A percentile compares a stretch with the other conserved stretches of the same genome.
phyloP scores from a whole-genome alignment of 2,329 filamentous ascomycete genomes.

The Lasiodiplodia sp. region DNA sequence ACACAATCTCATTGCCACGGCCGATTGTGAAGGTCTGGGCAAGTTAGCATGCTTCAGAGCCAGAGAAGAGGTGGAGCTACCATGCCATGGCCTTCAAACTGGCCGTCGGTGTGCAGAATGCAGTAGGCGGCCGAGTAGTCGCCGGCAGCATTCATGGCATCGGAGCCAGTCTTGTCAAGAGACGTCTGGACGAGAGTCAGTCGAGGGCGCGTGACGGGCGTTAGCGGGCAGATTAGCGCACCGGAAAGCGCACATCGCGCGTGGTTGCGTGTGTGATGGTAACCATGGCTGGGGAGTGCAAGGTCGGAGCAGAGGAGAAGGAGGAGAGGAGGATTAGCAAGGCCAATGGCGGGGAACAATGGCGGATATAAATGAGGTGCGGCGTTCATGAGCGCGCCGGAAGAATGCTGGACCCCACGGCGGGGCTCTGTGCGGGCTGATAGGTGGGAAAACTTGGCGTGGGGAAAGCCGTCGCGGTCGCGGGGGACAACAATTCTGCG shows the following conservation, averaged over 20 bases:
- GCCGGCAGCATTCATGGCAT: conserved; percentile 94
- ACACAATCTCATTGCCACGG: conserved; percentile 92
- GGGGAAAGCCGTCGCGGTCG: conserved; percentile 8
- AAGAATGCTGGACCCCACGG: conserved; percentile 29
- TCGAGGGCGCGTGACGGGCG: neutral
- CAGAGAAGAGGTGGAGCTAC: conserved; percentile 49
- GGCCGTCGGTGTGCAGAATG: conserved; percentile 81
- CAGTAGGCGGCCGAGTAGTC: conserved; percentile 97
- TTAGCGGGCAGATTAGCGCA: conserved; percentile 36
- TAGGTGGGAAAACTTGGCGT: conserved; percentile 30
- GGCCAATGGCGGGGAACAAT: conserved; percentile 13
- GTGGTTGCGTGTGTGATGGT: conserved; percentile 56
- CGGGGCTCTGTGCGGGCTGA: conserved; percentile 26
- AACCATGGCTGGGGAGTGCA: conserved; percentile 46
- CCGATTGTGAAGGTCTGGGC: conserved; percentile 77
- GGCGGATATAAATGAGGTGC: conserved; percentile 21
- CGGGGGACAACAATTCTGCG: neutral
- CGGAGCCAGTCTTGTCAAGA: conserved; percentile 92
- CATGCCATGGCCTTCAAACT: conserved; percentile 79
- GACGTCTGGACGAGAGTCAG: conserved; percentile 66
- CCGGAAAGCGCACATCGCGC: conserved; percentile 59
- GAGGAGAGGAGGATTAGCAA: neutral
- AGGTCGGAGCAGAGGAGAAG: neutral
- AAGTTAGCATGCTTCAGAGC: conserved; percentile 26
- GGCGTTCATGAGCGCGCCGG: conserved; percentile 4